phyloP scores from a whole-genome alignment of 495 filamentous ascomycete genomes.

The Penicillium flavigenum region DNA sequence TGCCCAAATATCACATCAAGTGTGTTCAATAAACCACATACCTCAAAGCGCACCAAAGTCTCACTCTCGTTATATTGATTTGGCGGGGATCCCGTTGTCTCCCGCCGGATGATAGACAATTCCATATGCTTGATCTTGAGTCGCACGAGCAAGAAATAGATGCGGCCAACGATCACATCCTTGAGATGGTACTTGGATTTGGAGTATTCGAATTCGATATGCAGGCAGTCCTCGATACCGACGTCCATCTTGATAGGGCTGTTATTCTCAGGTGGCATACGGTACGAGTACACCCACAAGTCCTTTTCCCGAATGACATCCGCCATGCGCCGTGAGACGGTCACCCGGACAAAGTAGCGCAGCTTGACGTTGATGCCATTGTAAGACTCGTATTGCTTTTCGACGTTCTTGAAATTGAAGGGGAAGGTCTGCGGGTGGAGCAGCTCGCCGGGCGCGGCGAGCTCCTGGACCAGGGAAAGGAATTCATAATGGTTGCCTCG shows the following conservation, averaged over 20 bases:
- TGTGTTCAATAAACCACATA: conserved; percentile 38
- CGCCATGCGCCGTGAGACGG: conserved; percentile 92
- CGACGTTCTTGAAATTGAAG: conserved; percentile 99
- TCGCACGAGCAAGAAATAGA: conserved; percentile 97
- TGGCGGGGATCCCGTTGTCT: conserved; percentile 97
- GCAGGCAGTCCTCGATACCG: conserved; percentile 97
- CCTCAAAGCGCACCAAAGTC: conserved; percentile 96
- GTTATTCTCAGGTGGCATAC: conserved; percentile 97
- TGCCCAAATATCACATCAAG: not conserved
- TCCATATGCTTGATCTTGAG: conserved; percentile 99
- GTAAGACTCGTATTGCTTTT: conserved; percentile 99
- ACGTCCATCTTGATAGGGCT: conserved; percentile 99
- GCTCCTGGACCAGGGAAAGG: conserved; percentile 90
- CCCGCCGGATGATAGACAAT: conserved; percentile 92
- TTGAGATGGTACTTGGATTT: conserved; percentile 99
- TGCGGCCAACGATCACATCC: conserved; percentile 97
- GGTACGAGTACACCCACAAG: conserved; percentile 99
- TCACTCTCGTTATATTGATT: conserved; percentile 99
- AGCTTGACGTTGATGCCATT: conserved; percentile 99
- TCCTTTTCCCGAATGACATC: conserved; percentile 99
- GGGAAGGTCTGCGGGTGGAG: conserved; percentile 98
- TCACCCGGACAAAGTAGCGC: conserved; percentile 97
- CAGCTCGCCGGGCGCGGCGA: conserved; percentile 93
- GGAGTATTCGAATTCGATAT: conserved; percentile 99
- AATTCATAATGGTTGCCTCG: conserved; percentile 99